Base-by-base conservation (phyloP, 31 red algal genomes). In the Porphyra umbilicalis region DNA sequence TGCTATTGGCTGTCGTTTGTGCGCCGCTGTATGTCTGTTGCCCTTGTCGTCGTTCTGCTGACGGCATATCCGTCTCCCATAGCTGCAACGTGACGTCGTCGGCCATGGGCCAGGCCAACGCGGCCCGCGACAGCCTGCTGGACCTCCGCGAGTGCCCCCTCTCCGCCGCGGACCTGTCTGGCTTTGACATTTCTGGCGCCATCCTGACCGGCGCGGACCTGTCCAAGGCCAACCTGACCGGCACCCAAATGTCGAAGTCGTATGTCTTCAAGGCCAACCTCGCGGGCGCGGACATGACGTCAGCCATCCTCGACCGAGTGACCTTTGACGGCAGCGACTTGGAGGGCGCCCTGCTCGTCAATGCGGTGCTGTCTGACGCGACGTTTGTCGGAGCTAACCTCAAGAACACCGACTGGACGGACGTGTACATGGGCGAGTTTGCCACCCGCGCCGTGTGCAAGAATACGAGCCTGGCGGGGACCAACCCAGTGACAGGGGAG, bases 381-480 rank as follows among this genome's bases (percentile, higher is more conserved):
- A 88, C 90, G 0, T 98, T 98, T 78, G 90, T 93, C 4, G 39
- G 89, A n/a, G 92, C 96, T 25, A 90, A 83, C 33, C 80, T 98
- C n/a, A 85, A 92, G 77, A 88, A 95, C 81, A 90, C 86, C 6
- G 92, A 98, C 86, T 98, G 92, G 71, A 89, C 89, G 15, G 96
- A 98, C 44, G 96, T 89, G 32, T 98, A 98, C 86, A 95, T 98
- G 35, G 96, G 96, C 37, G 87, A 93, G 67, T 98, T 93, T 88
- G 90, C 85, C 13, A 84, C 86, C 38, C 79, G 84, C 33, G 57
- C 37, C 36, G 79, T 95, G 2, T 98, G 96, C 83, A 39, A 75
- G 32, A 98, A 98, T 82, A 80, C 90, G 35, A 95, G 89, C 13
- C 76, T 90, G 9, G 79, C 83, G 32, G 96, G 96, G 10, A 76